Percentiles rank a stretch among this genome's conserved stretches.
Evolutionary conservation across 306 rosid genomes (phyloP).

Genomic region (Cicer pinnatifidum): DNA sequence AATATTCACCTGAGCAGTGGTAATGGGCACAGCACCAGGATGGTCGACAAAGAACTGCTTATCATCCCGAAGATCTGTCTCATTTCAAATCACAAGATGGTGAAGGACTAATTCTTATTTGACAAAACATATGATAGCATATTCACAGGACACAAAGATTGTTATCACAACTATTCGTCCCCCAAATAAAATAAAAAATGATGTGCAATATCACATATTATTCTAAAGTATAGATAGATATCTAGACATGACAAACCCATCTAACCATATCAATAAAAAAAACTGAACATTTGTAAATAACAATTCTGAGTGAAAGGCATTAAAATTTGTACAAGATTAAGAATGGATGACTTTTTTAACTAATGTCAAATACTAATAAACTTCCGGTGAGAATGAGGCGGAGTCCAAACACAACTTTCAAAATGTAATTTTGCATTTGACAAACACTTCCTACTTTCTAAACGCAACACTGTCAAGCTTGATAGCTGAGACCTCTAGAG

Average conservation of each 20-base stretch:
- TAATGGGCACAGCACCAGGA: constrained; percentile 96
- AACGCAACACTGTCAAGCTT: neutral
- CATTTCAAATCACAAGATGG: constrained; percentile 44
- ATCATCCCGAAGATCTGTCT: constrained; percentile 95
- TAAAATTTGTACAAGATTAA: neutral
- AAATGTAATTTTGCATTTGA: constrained; percentile 10
- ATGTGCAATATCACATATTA: neutral
- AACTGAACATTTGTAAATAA: neutral
- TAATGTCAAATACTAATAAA: constrained; percentile 11
- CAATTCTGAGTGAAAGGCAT: constrained; percentile 2
- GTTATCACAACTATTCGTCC: neutral
- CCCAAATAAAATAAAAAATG: constrained; percentile 11
- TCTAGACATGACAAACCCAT: neutral
- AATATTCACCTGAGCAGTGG: constrained; percentile 73
- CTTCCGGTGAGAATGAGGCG: neutral
- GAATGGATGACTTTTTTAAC: neutral
- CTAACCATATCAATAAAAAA: neutral
- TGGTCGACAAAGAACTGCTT: constrained; percentile 91
- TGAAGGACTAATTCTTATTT: constrained; percentile 18
- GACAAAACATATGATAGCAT: neutral
- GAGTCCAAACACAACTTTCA: constrained; percentile 5
- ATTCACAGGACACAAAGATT: neutral
- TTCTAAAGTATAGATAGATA: neutral
- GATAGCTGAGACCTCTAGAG: neutral
- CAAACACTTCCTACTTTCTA: constrained; percentile 17